Evolutionary conservation across 495 filamentous ascomycete genomes (phyloP).

Genomic region (Trichocladium uniseriatum): DNA sequence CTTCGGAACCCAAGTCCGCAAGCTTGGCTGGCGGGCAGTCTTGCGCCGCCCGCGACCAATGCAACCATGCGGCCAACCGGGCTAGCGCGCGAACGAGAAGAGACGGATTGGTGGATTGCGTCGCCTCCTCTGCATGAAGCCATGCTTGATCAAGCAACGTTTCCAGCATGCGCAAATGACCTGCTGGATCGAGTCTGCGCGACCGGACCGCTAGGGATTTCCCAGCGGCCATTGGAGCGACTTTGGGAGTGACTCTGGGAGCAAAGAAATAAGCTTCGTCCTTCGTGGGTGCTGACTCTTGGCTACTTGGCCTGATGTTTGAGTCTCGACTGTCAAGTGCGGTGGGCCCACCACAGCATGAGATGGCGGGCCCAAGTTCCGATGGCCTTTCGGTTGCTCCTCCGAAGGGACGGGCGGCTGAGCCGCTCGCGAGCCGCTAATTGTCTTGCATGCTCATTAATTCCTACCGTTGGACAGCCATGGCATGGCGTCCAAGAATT

Average conservation of each 20-base stretch:
- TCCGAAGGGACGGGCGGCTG: too few species aligned
- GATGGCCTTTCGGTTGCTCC: slow-evolving; percentile 1
- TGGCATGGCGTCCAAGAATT: too few species aligned
- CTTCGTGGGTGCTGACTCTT: too few species aligned
- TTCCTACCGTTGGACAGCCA: too few species aligned
- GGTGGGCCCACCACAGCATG: too few species aligned
- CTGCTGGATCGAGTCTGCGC: slow-evolving; percentile 1
- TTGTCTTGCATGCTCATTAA: too few species aligned
- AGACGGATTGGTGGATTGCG: slow-evolving; percentile 9
- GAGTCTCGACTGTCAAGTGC: too few species aligned
- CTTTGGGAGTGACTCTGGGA: too few species aligned
- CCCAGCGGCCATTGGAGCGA: too few species aligned
- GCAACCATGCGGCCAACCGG: neutral
- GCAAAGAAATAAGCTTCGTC: too few species aligned
- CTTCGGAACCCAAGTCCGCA: neutral
- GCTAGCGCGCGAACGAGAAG: neutral
- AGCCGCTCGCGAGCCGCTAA: neutral
- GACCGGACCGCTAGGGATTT: too few species aligned
- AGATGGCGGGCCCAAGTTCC: neutral
- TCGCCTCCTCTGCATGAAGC: slow-evolving; percentile 3
- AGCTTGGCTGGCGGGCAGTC: neutral
- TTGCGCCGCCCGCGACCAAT: neutral
- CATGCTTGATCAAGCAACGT: slow-evolving; percentile 8
- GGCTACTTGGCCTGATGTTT: too few species aligned
- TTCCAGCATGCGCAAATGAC: neutral